These are phyloP conservation scores for Hyaloscypha bicolor DNA, from an alignment of 495 filamentous ascomycete species.

Conservation along the genomic window DNA sequence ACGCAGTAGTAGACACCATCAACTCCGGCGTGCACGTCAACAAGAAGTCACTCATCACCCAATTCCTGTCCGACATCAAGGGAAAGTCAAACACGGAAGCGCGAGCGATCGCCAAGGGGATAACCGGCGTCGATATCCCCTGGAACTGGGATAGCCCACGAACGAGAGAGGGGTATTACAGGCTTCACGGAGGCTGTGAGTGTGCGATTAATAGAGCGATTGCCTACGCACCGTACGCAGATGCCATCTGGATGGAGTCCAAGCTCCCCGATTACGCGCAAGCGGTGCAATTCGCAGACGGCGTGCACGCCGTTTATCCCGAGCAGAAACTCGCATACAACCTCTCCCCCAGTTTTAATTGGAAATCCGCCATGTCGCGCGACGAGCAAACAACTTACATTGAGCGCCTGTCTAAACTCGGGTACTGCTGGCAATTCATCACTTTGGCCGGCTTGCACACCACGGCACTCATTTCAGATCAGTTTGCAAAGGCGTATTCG, in stretches of 20 bases:
- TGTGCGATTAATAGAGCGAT: constrained; percentile 90
- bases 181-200: constrained; percentile 86
- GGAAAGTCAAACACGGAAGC: constrained; percentile 86
- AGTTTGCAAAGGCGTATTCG: constrained; percentile 82
- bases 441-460: constrained; percentile 97
- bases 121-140: constrained; percentile 81
- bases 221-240: constrained; percentile 91
- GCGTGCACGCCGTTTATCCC: constrained; percentile 92
- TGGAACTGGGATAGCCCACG: constrained; percentile 93
- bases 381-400: constrained; percentile 98
- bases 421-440: constrained; percentile 99
- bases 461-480: constrained; percentile 85
- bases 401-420: constrained; percentile 78
- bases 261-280: constrained; percentile 92
- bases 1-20: constrained; percentile 85
- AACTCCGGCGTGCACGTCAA: constrained; percentile 59
- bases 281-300: constrained; percentile 91
- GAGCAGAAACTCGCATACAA: constrained; percentile 98
- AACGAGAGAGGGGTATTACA: constrained; percentile 93
- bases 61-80: constrained; percentile 67
- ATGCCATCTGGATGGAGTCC: constrained; percentile 99
- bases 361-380: constrained; percentile 95
- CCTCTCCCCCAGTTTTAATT: constrained; percentile 98
- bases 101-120: constrained; percentile 76
- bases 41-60: constrained; percentile 63